phyloP scores from a whole-genome alignment of 1,284 basidiomycete genomes.

The Tilletia setariae region DNA sequence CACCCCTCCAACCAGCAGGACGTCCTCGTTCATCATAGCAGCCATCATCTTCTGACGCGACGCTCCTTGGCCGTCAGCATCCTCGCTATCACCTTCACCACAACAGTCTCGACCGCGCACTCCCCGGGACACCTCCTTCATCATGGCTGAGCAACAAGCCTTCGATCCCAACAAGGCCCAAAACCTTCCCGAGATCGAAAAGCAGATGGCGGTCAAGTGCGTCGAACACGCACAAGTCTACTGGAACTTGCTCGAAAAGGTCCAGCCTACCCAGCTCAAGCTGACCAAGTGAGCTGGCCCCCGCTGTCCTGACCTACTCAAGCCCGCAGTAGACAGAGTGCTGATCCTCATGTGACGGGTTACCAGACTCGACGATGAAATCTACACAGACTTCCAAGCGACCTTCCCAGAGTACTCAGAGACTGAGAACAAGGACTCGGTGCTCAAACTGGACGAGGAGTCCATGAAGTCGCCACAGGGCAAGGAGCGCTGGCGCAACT shows the following conservation, averaged over 20 bases:
- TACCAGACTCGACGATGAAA: slow-evolving; percentile 71
- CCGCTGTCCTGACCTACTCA: not conserved
- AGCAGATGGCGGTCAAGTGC: slow-evolving; percentile 89
- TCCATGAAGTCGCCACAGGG: slow-evolving; percentile 87
- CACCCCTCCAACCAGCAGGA: too few species aligned
- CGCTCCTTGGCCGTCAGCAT: too few species aligned
- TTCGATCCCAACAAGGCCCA: slow-evolving; percentile 61
- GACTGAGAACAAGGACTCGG: slow-evolving; percentile 63
- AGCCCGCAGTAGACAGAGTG: slow-evolving; percentile 4
- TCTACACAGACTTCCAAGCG: slow-evolving; percentile 72
- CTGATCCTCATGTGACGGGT: not conserved
- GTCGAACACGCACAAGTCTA: slow-evolving; percentile 79
- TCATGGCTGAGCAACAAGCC: not conserved
- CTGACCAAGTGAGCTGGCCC: slow-evolving; percentile 68
- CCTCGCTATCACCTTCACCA: not conserved
- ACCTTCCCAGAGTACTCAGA: slow-evolving; percentile 79
- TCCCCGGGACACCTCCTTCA: too few species aligned
- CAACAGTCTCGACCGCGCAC: too few species aligned
- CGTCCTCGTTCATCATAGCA: too few species aligned
- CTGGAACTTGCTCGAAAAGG: slow-evolving; percentile 86
- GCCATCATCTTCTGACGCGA: too few species aligned
- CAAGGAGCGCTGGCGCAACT: slow-evolving; percentile 87
- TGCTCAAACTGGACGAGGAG: slow-evolving; percentile 81
- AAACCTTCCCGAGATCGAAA: slow-evolving; percentile 91
- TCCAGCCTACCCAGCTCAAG: slow-evolving; percentile 71